A percentile compares a stretch with the other conserved stretches of the same genome.
Conservation (phyloP, 2,329 filamentous ascomycete species). For the Hymenoscyphus fraxineus region DNA sequence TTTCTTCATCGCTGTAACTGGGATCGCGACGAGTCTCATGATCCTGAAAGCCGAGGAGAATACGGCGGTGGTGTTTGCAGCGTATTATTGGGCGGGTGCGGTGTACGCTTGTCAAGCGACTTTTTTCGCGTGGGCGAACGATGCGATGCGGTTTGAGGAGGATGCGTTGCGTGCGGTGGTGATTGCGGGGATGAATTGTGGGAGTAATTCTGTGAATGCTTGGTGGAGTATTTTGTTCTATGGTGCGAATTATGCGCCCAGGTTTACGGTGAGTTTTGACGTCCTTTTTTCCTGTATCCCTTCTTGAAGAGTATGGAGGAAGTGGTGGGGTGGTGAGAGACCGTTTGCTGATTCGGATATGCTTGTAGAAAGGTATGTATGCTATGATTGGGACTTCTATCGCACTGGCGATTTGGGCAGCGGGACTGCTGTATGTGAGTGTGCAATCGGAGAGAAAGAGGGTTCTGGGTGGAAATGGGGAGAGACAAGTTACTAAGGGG, state of each 20-base stretch:
- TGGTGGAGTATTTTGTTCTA: conserved; percentile 75
- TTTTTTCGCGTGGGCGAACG: conserved; percentile 74
- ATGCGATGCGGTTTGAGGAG: conserved; percentile 58
- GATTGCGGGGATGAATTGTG: conserved; percentile 68
- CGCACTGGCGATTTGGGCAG: conserved; percentile 57
- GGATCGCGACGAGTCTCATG: conserved; percentile 58
- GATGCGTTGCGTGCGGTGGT: conserved; percentile 62
- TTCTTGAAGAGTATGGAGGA: not conserved
- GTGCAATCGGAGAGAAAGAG: conserved; percentile 36
- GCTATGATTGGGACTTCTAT: conserved; percentile 66
- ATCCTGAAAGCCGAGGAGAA: conserved; percentile 44
- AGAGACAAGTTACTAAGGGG: not conserved
- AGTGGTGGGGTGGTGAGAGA: not conserved
- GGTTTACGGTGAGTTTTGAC: conserved; percentile 31
- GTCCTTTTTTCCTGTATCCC: conserved; percentile 25
- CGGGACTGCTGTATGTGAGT: conserved; percentile 46
- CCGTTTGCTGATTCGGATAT: conserved; percentile 2
- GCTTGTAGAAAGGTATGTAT: conserved; percentile 61
- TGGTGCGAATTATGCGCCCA: conserved; percentile 59
- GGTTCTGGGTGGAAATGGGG: conserved; percentile 10
- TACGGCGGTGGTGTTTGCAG: conserved; percentile 53
- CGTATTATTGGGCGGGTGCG: conserved; percentile 67
- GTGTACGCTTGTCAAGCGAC: conserved; percentile 71
- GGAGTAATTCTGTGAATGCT: conserved; percentile 64
- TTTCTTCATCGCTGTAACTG: conserved; percentile 64